Evolutionary conservation across 2,329 filamentous ascomycete genomes (phyloP), one percentile per base, ranked within the genome.

Genomic region (Leptosphaerulina australis): DNA sequence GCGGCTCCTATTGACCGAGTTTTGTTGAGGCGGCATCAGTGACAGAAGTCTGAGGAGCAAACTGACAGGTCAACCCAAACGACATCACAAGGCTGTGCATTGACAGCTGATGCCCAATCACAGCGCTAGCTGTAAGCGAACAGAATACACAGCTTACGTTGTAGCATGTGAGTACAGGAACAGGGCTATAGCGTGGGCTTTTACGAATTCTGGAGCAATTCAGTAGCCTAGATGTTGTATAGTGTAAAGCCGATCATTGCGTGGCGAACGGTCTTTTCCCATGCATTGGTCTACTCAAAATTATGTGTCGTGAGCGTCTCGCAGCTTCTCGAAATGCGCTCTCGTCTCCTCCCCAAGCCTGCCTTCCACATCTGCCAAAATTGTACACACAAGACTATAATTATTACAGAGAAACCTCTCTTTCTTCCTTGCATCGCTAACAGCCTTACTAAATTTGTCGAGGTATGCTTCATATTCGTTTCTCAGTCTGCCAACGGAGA

Each of bases 321-420:
- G 74, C 59, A 91, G 70, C 45, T 78, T 78, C 67, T 88, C 87
- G 69, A 94, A 92, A 73, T 91, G 83, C 60, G 79, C 80, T 73
- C 87, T 86, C 71, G 93, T 86, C 66, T 96, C 91, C 18, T 78
- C 76, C 1, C 88, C 84, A 65, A 93, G 71, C 70, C 89, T 90
- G 3, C 90, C 90, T 9, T 81, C 80, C 4, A 84, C 81, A 63
- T 93, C 79, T 21, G 75, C 77, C 50, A 99, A 88, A 55, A 99
- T 97, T 9, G 94, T 97, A 64, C 91, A 79, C n/a, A 99, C 83
- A 57, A 99, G 79, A 44, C 90, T 95, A 73, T 96, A 97, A 72
- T 99, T 99, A 70, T 97, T 99, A 69, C 89, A 94, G 64, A 99
- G 73, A 68, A 97, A 97, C 34, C 94, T 81, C 60, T 93, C 88